Percentiles rank a stretch among this genome's conserved stretches.
phyloP scores from a whole-genome alignment of 1,139 yeast genomes.

The Groenewaldozyma sp. region DNA sequence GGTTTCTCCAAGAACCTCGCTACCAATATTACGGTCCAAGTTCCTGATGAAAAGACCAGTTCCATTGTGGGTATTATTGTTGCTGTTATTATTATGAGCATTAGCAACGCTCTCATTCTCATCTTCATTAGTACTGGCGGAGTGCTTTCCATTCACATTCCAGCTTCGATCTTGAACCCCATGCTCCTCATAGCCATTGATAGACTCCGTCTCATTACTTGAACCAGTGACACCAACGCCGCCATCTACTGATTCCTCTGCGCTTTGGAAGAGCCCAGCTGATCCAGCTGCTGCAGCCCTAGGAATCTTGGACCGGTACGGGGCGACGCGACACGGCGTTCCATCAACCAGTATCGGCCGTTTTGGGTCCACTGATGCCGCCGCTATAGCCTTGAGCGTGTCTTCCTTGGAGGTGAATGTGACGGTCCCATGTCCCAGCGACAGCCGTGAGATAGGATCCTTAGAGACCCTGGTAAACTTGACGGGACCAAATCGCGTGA shows the following conservation, averaged over 20 bases:
- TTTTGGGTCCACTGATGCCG: constrained; percentile 30
- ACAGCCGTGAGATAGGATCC: constrained; percentile 78
- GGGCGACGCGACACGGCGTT: constrained; percentile 84
- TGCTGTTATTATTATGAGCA: constrained; percentile 2
- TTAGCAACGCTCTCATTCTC: constrained; percentile 2
- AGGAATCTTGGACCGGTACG: constrained; percentile 76
- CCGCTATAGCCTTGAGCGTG: constrained; percentile 76
- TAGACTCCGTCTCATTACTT: not conserved
- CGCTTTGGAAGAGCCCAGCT: not conserved
- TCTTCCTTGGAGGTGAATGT: constrained; percentile 72
- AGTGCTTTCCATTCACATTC: not conserved
- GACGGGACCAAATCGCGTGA: constrained; percentile 77
- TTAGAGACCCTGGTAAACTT: constrained; percentile 87
- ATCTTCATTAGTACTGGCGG: not conserved
- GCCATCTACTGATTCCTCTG: not conserved
- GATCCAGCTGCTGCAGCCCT: constrained; percentile 8
- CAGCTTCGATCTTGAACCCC: not conserved
- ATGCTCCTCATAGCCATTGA: too few relatives aligned
- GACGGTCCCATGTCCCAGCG: constrained; percentile 89
- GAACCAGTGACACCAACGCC: not conserved
- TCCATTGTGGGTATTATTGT: constrained; percentile 9
- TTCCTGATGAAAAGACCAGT: constrained; percentile 33
- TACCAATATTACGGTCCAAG: constrained; percentile 60
- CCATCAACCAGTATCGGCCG: constrained; percentile 57
- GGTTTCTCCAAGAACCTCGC: constrained; percentile 46